These are phyloP conservation scores for Kodamaea arcana DNA, from an alignment of 1,139 yeast genomes.

Conservation along the genomic window DNA sequence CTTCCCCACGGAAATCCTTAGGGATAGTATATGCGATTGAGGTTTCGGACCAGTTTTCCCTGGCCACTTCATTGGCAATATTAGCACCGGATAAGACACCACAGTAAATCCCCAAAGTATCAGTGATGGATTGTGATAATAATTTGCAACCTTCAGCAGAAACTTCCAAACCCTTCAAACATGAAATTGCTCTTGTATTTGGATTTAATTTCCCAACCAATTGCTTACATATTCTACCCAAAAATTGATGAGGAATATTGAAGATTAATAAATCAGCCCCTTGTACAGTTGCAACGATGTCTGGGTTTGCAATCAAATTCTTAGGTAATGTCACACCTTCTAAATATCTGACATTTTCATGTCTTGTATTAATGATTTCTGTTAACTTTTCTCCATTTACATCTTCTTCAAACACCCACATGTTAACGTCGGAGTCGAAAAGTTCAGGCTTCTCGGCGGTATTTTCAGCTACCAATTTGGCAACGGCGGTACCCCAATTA, in stretches of 20 bases:
- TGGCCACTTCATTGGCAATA: conserved; percentile 91
- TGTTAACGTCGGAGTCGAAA: conserved; percentile 66
- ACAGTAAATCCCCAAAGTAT: conserved; percentile 77
- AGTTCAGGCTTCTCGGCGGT: conserved; percentile 62
- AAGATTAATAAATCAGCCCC: conserved; percentile 82
- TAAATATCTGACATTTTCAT: conserved; percentile 85
- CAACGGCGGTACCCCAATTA: conserved; percentile 94
- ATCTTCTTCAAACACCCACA: conserved; percentile 94
- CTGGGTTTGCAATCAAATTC: conserved; percentile 82
- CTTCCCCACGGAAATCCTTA: conserved; percentile 63
- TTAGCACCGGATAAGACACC: conserved; percentile 96
- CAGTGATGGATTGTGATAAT: conserved; percentile 69
- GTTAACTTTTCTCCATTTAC: conserved; percentile 71
- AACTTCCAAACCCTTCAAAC: conserved; percentile 90
- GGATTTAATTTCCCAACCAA: conserved; percentile 70
- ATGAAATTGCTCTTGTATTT: conserved; percentile 78
- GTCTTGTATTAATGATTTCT: conserved; percentile 78
- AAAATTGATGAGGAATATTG: conserved; percentile 93
- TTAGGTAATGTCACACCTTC: conserved; percentile 77
- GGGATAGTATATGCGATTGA: conserved; percentile 85
- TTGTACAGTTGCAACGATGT: conserved; percentile 63
- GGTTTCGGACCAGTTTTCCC: conserved; percentile 90
- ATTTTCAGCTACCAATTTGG: conserved; percentile 89
- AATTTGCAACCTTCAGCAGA: conserved; percentile 74
- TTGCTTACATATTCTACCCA: conserved; percentile 68